These are phyloP conservation scores for Nemania serpens DNA, from an alignment of 2,329 filamentous ascomycete genomes.

Conservation along the genomic window DNA sequence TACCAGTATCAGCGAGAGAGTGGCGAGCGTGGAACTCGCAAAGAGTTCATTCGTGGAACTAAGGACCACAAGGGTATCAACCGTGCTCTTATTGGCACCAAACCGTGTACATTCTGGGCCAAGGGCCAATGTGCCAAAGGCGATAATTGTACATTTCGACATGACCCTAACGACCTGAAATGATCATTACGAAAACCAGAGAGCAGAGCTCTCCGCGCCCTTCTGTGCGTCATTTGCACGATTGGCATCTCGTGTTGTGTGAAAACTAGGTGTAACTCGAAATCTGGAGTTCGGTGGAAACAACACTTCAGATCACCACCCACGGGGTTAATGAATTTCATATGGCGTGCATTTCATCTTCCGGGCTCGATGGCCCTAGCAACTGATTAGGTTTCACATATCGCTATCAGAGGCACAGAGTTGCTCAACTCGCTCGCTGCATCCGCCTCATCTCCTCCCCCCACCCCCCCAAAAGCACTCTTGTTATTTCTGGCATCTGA, in stretches of 20 bases:
- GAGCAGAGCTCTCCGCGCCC: background rate
- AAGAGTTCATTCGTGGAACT: slow-evolving; percentile 48
- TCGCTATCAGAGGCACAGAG: background rate
- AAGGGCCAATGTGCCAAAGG: slow-evolving; percentile 75
- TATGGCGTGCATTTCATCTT: background rate
- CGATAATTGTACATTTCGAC: slow-evolving; percentile 74
- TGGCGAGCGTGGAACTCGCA: slow-evolving; percentile 42
- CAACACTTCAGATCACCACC: background rate
- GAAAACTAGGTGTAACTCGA: background rate
- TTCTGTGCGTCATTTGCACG: too few relatives aligned
- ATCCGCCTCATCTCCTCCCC: background rate
- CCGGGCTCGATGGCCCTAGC: background rate
- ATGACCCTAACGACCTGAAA: slow-evolving; percentile 53
- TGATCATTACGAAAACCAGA: slow-evolving; percentile 8
- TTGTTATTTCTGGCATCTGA: background rate
- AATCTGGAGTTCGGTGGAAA: background rate
- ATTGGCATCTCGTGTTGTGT: background rate
- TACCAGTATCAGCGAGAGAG: slow-evolving; percentile 31
- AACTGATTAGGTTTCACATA: background rate
- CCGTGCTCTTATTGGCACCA: slow-evolving; percentile 65
- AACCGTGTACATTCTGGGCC: slow-evolving; percentile 71
- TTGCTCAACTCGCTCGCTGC: background rate
- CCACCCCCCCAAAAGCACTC: background rate
- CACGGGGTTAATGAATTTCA: background rate
- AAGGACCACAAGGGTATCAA: slow-evolving; percentile 53